phyloP scores from a whole-genome alignment of 2,329 filamentous ascomycete genomes.

The Fonsecaea pedrosoi region DNA sequence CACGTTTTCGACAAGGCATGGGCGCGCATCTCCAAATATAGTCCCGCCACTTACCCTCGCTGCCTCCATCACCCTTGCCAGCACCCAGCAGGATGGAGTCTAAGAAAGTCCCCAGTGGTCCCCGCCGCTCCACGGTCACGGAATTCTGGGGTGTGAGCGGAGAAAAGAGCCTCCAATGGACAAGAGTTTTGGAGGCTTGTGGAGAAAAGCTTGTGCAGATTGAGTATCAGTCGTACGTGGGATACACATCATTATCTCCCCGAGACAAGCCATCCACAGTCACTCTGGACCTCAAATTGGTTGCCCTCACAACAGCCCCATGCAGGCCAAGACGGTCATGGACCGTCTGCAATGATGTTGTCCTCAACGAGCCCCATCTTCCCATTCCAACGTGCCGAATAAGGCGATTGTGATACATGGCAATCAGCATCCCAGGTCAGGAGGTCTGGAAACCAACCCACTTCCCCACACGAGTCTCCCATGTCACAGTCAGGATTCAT shows the following conservation, averaged over 20 bases:
- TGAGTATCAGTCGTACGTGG: neutral
- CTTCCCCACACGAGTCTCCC: constrained; percentile 10
- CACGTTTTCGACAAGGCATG: constrained; percentile 6
- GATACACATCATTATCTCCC: constrained; percentile 1
- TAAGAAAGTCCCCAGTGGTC: neutral
- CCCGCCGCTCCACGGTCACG: neutral
- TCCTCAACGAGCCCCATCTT: neutral
- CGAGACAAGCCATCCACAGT: neutral
- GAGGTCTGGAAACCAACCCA: neutral
- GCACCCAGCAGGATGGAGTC: neutral
- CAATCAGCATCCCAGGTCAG: neutral
- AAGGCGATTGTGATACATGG: neutral
- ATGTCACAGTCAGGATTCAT: neutral
- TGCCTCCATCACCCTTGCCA: neutral
- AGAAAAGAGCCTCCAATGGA: constrained; percentile 1
- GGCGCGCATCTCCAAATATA: constrained; percentile 9
- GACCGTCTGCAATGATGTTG: neutral
- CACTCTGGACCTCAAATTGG: neutral
- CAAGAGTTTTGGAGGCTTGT: constrained; percentile 14
- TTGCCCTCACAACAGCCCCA: neutral
- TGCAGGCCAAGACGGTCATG: constrained; percentile 6
- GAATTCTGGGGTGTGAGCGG: neutral
- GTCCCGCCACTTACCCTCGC: neutral
- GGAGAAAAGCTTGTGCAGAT: constrained; percentile 6
- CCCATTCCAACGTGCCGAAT: neutral